Evolutionary conservation across 331 rosid genomes (phyloP).

Genomic region (Malus hybrid): DNA sequence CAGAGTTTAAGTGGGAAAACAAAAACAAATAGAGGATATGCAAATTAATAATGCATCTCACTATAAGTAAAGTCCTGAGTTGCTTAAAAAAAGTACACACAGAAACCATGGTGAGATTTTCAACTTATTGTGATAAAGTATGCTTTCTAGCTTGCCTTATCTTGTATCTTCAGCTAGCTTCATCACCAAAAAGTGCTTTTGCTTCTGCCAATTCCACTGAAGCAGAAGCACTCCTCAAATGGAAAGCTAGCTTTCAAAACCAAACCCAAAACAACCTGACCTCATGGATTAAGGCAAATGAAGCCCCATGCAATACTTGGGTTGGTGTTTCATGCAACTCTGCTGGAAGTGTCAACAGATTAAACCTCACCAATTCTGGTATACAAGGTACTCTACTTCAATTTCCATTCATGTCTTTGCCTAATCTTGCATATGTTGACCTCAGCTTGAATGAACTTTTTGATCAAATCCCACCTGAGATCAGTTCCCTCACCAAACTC

Average conservation of each 20-base stretch:
- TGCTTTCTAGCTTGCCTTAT: background rate
- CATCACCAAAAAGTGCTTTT: background rate
- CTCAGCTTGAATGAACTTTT: conserved; percentile 7
- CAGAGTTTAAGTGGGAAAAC: too few species aligned
- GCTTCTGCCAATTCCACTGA: background rate
- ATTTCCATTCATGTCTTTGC: conserved; percentile 9
- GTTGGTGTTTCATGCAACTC: conserved; percentile 9
- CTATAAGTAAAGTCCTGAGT: background rate
- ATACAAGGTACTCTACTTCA: conserved; percentile 5
- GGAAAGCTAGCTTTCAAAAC: conserved; percentile 21
- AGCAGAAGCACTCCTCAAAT: conserved; percentile 20
- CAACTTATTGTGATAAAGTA: background rate
- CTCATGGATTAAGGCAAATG: conserved; percentile 8
- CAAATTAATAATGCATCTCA: background rate
- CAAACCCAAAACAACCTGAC: background rate
- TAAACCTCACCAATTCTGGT: conserved; percentile 7
- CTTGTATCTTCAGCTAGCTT: background rate
- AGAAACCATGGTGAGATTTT: background rate
- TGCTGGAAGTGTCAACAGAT: background rate
- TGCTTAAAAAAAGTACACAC: background rate
- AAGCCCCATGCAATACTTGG: conserved; percentile 7
- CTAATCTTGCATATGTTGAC: conserved; percentile 3
- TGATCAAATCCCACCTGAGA: conserved; percentile 4
- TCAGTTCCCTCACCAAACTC: conserved; percentile 4
- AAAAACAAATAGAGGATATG: background rate